Evolutionary conservation across 495 filamentous ascomycete genomes (phyloP), one percentile per base, ranked within the genome.

Genomic region (Gamarada debralockiae): DNA sequence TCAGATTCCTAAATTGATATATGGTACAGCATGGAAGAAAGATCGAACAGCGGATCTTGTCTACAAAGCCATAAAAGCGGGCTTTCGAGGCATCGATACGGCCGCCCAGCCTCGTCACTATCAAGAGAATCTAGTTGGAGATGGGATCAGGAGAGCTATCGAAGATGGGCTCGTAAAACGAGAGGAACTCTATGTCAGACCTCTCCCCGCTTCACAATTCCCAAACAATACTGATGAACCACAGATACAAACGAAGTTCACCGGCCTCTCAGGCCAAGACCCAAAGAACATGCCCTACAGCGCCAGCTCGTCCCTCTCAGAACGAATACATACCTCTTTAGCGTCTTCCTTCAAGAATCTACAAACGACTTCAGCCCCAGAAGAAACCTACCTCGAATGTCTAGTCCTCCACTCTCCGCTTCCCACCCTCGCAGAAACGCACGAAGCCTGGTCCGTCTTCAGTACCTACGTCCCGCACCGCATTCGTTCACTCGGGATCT

Each of bases 11-110:
- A 69, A 73, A 51, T 74, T 90, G 54, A 66, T 93, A 50, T 95
- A 95, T 61, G 89, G 89, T 38, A 92, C 88, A 7, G 89, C 89
- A n/a, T 92, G 89, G 89, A 92, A 92, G 69, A 87, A 89, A 64
- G 82, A 83, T 2, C 68, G 67, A 23, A 90, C 85, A 0, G 73
- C 78, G 17, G 74, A 81, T 31, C 74, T 90, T 1, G 87, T 92
- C 22, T 75, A 83, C 59, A 69, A 76, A 57, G 89, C 89, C 21
- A 61, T 95, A 56, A 72, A 75, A 47, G 68, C 80, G 12, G 89
- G 89, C 7, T 95, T 93, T 64, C 74, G 79, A 6, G 87, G 74
- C 15, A 70, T 92, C 48, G 89, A 95, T 60, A 92, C 87, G 0
- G 88, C 87, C 5, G 86, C 85, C 41, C 88, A 92, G 61, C 87